phyloP scores from a whole-genome alignment of 1,284 basidiomycete genomes.

The Macrocystidia cucumis region DNA sequence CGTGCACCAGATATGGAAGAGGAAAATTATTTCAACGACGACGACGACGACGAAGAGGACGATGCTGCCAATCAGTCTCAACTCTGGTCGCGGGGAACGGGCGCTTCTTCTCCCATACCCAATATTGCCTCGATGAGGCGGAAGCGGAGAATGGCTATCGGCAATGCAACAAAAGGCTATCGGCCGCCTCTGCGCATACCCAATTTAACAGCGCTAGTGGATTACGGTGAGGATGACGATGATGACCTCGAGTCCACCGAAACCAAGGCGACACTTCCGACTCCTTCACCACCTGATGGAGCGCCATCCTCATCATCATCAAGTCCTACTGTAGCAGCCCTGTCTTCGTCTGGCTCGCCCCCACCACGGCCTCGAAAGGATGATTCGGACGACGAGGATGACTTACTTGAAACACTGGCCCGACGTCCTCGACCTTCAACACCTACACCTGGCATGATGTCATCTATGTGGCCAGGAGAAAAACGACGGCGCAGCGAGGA shows the following conservation, averaged over 20 bases:
- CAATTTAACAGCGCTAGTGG: slow-evolving; percentile 52
- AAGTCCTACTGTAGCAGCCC: slow-evolving; percentile 25
- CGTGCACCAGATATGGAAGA: slow-evolving; percentile 62
- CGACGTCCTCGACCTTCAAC: slow-evolving; percentile 35
- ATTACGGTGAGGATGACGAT: slow-evolving; percentile 66
- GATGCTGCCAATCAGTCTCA: slow-evolving; percentile 29
- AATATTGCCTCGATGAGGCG: slow-evolving; percentile 41
- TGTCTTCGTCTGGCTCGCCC: slow-evolving; percentile 21
- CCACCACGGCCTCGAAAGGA: slow-evolving; percentile 25
- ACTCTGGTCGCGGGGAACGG: slow-evolving; percentile 25
- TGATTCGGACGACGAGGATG: slow-evolving; percentile 49
- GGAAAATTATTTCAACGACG: slow-evolving; percentile 90
- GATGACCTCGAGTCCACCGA: slow-evolving; percentile 24
- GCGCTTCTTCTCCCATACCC: slow-evolving; percentile 21
- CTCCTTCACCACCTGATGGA: slow-evolving; percentile 5
- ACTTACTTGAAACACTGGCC: slow-evolving; percentile 44
- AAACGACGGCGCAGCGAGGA: slow-evolving; percentile 61
- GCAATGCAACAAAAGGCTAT: slow-evolving; percentile 27
- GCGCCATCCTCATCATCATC: slow-evolving; percentile 16
- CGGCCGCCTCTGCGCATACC: slow-evolving; percentile 40
- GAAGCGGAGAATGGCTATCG: slow-evolving; percentile 40
- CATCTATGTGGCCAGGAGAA: slow-evolving; percentile 46
- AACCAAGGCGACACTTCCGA: slow-evolving; percentile 8
- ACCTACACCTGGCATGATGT: slow-evolving; percentile 34
- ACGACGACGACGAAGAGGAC: slow-evolving; percentile 37